Evolutionary conservation across 23 red algal species (phyloP), one percentile per base, ranked within the genome.

Genomic region (Cyanidium caldarium): DNA sequence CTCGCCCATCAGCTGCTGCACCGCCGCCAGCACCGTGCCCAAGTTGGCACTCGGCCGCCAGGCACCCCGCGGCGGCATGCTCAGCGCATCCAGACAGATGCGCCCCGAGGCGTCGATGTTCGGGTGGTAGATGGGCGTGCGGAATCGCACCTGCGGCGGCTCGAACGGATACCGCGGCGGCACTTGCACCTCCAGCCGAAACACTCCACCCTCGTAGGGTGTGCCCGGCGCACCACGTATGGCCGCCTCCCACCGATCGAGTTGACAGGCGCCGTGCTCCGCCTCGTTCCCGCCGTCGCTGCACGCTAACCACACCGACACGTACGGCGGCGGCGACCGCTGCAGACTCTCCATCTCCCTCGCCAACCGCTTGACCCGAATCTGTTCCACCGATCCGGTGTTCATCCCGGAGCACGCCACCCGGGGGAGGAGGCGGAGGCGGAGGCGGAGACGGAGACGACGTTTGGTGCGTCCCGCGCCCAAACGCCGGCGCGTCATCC

Each of bases 71-170:
- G 82, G 89, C 51, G 89, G 89, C 82, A 94, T 87, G 61, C 81
- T 82, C 39, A 94, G 75, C 41, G 65, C 65, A 68, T 94, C 83
- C 37, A 94, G 80, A 65, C 82, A 94, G 58, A 94, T 82, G 38
- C 89, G 67, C 28, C 82, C 89, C 34, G 72, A 43, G 16, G 70
- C 51, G 45, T 94, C 89, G 39, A 94, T 87, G 72, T 94, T 94
- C n/a, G 89, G 89, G 72, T 86, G 82, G 72, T 94, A 94, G 13
- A 94, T 79, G 39, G 45, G 73, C 35, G 89, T 94, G n/a, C 67
- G 19, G 76, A 86, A 94, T 17, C 78, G 69, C 20, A 94, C 88
- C 33, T 75, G 46, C 33, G 88, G 88, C 39, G 88, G 88, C 61
- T 86, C 80, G 56, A 94, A 67, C 15, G 82, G 89, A 65, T 94